phyloP scores from a whole-genome alignment of 257 asterid species.

The Prunella vulgaris region DNA sequence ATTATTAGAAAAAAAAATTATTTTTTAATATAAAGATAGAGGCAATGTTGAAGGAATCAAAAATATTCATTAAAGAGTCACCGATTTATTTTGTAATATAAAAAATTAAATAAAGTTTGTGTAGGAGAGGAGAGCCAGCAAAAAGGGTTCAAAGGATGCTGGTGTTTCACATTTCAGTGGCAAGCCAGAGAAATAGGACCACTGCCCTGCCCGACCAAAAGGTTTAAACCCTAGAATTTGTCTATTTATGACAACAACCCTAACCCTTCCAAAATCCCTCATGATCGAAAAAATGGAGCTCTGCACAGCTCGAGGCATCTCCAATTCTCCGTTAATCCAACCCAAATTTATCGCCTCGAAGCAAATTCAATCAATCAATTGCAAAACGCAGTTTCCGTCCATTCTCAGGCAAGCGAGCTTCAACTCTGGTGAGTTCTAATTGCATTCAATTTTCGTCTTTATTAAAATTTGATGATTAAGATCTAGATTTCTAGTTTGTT shows the following conservation, averaged over 20 bases:
- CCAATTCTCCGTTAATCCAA: conserved; percentile 20
- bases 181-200: no score
- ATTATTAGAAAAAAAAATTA: no score
- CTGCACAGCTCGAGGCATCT: conserved; percentile 39
- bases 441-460: background rate
- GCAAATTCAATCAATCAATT: conserved; percentile 6
- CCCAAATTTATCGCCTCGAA: conserved; percentile 12
- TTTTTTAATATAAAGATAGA: no score
- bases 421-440: conserved; percentile 18
- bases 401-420: conserved; percentile 19
- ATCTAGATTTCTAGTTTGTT: background rate
- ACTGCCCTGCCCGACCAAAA: background rate
- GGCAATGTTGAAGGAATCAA: no score
- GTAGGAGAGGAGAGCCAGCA: background rate
- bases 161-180: conserved; percentile 1
- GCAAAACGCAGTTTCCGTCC: conserved; percentile 9
- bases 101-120: no score
- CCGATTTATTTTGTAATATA: no score
- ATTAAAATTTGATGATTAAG: background rate
- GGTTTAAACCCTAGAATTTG: conserved; percentile 39
- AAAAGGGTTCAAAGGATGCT: background rate
- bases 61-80: no score
- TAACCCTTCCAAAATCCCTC: background rate
- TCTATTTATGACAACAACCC: conserved; percentile 22
- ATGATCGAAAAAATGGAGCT: conserved; percentile 38